phyloP scores from a whole-genome alignment of 2,329 filamentous ascomycete species.

The Exophiala dermatitidis region DNA sequence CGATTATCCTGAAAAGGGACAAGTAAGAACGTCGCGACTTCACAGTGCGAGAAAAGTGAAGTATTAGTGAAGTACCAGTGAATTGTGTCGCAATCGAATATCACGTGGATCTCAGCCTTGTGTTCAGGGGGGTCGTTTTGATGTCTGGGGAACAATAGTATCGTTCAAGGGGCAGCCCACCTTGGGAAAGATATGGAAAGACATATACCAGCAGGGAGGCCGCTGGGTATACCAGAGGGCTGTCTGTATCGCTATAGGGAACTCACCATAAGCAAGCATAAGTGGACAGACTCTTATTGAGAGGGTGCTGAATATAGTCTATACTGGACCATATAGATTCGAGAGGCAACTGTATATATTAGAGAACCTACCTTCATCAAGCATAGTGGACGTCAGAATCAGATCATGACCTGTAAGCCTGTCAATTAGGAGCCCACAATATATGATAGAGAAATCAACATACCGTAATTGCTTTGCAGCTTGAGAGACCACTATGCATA shows the following conservation, averaged over 20 bases:
- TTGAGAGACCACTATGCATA: too few species aligned
- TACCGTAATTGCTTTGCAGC: too few species aligned
- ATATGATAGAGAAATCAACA: too few species aligned
- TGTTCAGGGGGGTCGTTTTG: background rate
- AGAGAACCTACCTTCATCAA: too few species aligned
- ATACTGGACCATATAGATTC: background rate
- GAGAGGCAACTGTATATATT: too few species aligned
- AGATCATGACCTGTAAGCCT: too few species aligned
- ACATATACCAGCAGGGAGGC: background rate
- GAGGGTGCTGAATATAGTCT: too few species aligned
- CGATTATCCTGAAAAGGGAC: background rate
- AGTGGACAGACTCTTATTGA: too few species aligned
- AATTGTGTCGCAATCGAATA: background rate
- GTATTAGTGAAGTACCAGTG: background rate
- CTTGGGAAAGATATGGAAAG: too few species aligned
- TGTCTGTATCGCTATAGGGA: background rate
- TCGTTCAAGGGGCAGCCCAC: background rate
- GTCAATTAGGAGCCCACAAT: too few species aligned
- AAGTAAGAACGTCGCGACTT: background rate
- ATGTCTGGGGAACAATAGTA: background rate
- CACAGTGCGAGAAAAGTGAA: background rate
- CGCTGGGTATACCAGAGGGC: background rate
- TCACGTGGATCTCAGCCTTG: slow-evolving; percentile 2
- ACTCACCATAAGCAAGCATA: background rate
- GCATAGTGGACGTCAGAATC: too few species aligned